Percentiles rank a stretch among this genome's conserved stretches.
Evolutionary conservation across 495 filamentous ascomycete genomes (phyloP).

Genomic region (Bombardia bombarda): DNA sequence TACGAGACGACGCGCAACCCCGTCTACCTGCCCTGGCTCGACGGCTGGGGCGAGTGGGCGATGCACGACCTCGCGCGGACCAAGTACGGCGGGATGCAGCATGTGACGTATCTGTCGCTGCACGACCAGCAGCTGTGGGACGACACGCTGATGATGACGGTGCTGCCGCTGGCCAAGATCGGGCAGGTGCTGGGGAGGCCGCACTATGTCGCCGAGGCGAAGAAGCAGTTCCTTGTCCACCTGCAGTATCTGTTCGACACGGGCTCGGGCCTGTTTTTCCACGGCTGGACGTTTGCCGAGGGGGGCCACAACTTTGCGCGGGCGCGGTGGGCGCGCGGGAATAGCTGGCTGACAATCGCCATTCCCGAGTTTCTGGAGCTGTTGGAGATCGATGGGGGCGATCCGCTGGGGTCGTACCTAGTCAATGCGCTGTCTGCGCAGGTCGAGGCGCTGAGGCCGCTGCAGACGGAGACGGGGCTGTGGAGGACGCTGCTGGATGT

Average conservation of each 20-base stretch:
- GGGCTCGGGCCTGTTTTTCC: slow-evolving; percentile 60
- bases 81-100: slow-evolving; percentile 64
- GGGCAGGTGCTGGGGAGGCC: slow-evolving; percentile 55
- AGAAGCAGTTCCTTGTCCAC: slow-evolving; percentile 63
- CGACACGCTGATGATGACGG: slow-evolving; percentile 76
- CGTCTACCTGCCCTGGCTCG: slow-evolving; percentile 60
- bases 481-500: slow-evolving; percentile 63
- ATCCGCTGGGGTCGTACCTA: slow-evolving; percentile 55
- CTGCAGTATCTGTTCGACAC: slow-evolving; percentile 66
- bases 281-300: slow-evolving; percentile 64
- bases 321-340: slow-evolving; percentile 60
- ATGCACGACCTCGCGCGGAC: slow-evolving; percentile 65
- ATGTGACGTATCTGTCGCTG: slow-evolving; percentile 56
- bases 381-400: slow-evolving; percentile 44
- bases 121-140: slow-evolving; percentile 70
- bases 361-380: slow-evolving; percentile 67
- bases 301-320: slow-evolving; percentile 64
- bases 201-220: slow-evolving; percentile 64
- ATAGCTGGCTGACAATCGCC: slow-evolving; percentile 63
- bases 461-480: slow-evolving; percentile 50
- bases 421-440: slow-evolving; percentile 55
- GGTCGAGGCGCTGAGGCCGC: slow-evolving; percentile 45
- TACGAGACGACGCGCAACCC: slow-evolving; percentile 58
- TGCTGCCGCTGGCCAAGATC: slow-evolving; percentile 67
- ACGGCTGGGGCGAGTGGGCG: slow-evolving; percentile 69